phyloP scores from a whole-genome alignment of 805 yeast species.

The Schwanniomyces sp. region DNA sequence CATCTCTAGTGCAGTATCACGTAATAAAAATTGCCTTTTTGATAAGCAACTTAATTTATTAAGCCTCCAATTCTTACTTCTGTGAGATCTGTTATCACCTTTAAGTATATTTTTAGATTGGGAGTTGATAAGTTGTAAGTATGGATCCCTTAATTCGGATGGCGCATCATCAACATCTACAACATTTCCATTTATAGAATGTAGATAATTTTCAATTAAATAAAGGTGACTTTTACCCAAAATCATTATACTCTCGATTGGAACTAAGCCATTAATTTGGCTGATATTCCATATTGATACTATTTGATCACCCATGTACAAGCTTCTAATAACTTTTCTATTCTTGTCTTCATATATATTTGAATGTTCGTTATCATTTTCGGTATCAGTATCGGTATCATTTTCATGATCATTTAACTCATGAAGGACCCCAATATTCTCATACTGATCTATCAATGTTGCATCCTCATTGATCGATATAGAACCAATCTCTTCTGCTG shows the following conservation, averaged over 20 bases:
- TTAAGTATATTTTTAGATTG: conserved; percentile 31
- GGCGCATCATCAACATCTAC: conserved; percentile 71
- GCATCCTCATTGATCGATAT: conserved; percentile 19
- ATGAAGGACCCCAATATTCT: conserved; percentile 45
- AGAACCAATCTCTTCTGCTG: conserved; percentile 25
- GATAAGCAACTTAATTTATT: conserved; percentile 61
- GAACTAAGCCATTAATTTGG: conserved; percentile 72
- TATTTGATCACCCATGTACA: conserved; percentile 70
- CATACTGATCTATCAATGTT: conserved; percentile 14
- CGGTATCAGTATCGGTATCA: conserved; percentile 1
- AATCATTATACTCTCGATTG: conserved; percentile 73
- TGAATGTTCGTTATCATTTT: conserved; percentile 10
- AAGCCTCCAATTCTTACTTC: conserved; percentile 60
- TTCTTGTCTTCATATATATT: conserved; percentile 60
- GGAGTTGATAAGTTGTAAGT: conserved; percentile 61
- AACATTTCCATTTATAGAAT: conserved; percentile 50
- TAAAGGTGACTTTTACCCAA: conserved; percentile 66
- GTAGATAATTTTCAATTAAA: conserved; percentile 68
- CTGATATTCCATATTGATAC: conserved; percentile 74
- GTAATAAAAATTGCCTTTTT: conserved; percentile 69
- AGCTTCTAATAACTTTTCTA: conserved; percentile 67
- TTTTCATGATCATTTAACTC: conserved; percentile 21
- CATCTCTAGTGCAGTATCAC: conserved; percentile 81
- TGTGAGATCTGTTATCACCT: conserved; percentile 35
- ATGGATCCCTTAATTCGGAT: conserved; percentile 59